Percentiles rank a stretch among this genome's conserved stretches.
Conservation (phyloP, 306 rosid genomes). For the Dalbergia oliveri region DNA sequence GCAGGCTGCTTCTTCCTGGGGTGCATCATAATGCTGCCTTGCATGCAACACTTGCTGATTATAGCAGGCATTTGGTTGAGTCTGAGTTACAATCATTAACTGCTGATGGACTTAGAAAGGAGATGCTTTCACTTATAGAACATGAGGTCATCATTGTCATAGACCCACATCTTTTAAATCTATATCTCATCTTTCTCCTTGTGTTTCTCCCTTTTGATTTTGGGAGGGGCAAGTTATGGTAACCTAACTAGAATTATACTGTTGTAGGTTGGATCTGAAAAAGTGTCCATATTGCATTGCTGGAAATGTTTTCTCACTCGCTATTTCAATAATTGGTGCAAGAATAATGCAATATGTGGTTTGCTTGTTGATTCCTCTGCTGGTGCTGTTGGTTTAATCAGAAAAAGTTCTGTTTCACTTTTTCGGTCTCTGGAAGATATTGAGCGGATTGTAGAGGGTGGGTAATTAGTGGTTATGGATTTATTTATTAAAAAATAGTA, state of each 20-base stretch:
- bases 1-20: constrained; percentile 90
- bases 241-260: constrained; percentile 46
- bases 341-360: constrained; percentile 74
- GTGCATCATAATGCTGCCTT: constrained; percentile 78
- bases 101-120: constrained; percentile 82
- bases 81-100: constrained; percentile 80
- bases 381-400: constrained; percentile 75
- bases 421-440: constrained; percentile 85
- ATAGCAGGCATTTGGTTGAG: constrained; percentile 81
- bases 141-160: constrained; percentile 72
- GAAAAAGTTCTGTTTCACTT: constrained; percentile 79
- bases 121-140: constrained; percentile 88
- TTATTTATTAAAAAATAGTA: background rate
- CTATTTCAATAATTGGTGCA: constrained; percentile 90
- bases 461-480: constrained; percentile 63
- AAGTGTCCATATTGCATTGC: constrained; percentile 68
- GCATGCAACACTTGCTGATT: constrained; percentile 79
- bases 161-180: constrained; percentile 7
- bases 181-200: constrained; percentile 23
- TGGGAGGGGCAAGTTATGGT: background rate
- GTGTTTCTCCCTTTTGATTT: constrained; percentile 20
- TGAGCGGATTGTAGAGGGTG: constrained; percentile 82
- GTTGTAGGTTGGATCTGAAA: constrained; percentile 70
- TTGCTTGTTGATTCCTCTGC: constrained; percentile 72
- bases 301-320: constrained; percentile 79